These are phyloP conservation scores for Populus pruinosa DNA, from an alignment of 345 rosid species.

Conservation along the genomic window DNA sequence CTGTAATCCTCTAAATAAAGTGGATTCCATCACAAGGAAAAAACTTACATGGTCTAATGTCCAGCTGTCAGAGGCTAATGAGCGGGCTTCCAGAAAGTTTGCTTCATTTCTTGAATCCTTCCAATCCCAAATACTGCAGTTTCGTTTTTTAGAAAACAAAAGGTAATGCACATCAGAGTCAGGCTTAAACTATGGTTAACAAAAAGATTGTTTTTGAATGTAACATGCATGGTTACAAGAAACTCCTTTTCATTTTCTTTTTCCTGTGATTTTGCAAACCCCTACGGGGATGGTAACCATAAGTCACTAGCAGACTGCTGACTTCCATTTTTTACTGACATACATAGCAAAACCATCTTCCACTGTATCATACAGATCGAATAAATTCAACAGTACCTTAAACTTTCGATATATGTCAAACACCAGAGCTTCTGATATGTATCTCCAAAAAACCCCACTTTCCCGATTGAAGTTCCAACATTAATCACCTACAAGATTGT, in stretches of 20 bases:
- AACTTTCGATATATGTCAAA: constrained; percentile 83
- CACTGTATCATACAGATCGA: neutral
- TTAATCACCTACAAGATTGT: constrained; percentile 63
- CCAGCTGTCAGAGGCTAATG: constrained; percentile 77
- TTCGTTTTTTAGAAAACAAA: neutral
- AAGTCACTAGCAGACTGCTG: neutral
- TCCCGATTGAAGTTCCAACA: constrained; percentile 81
- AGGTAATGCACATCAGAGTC: neutral
- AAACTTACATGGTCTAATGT: constrained; percentile 53
- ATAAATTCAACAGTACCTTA: constrained; percentile 49
- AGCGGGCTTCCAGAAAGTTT: constrained; percentile 71
- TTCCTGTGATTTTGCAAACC: neutral
- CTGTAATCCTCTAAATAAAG: neutral
- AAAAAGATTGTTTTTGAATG: neutral
- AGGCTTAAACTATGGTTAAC: too few species aligned
- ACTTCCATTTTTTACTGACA: neutral
- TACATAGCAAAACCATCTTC: constrained; percentile 1
- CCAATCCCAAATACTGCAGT: constrained; percentile 78
- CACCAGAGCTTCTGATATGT: constrained; percentile 75
- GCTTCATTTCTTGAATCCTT: constrained; percentile 52
- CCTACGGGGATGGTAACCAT: neutral
- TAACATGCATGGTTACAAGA: neutral
- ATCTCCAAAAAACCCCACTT: constrained; percentile 77
- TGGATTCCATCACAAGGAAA: neutral
- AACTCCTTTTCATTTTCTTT: neutral